Conservation (phyloP, 805 yeast genomes). For the Debaryomyces castellii region DNA sequence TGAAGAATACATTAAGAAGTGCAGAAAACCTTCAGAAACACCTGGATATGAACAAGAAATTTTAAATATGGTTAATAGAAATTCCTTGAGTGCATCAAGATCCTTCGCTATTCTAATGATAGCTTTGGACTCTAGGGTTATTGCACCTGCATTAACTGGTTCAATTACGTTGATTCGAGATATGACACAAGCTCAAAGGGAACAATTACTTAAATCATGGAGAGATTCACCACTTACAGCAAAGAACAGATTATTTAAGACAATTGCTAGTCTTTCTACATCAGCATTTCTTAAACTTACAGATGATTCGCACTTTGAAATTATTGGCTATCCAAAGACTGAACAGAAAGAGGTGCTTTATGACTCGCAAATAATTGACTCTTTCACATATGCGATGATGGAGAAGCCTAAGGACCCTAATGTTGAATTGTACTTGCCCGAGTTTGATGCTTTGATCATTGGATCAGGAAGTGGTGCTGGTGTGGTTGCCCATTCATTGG, state of each 20-base stretch:
- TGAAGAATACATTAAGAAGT: conserved; percentile 26
- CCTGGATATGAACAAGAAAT: conserved; percentile 24
- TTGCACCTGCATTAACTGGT: conserved; percentile 33
- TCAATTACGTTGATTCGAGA: conserved; percentile 33
- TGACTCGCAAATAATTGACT: conserved; percentile 24
- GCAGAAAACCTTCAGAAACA: conserved; percentile 26
- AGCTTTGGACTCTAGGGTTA: conserved; percentile 28
- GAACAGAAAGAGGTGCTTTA: conserved; percentile 29
- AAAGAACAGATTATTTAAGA: conserved; percentile 34
- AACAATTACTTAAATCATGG: conserved; percentile 36
- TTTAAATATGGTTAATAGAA: conserved; percentile 10
- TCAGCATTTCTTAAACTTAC: conserved; percentile 26
- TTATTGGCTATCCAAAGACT: conserved; percentile 37
- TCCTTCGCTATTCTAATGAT: conserved; percentile 23
- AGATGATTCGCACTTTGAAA: conserved; percentile 31
- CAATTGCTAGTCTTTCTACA: conserved; percentile 24
- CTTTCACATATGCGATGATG: conserved; percentile 28
- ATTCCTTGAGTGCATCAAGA: conserved; percentile 16
- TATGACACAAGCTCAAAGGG: conserved; percentile 34
- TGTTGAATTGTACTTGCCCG: conserved; percentile 32
- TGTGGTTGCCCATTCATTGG: conserved; percentile 48
- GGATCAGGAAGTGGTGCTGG: conserved; percentile 59
- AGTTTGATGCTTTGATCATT: conserved; percentile 45
- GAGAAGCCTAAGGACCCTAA: conserved; percentile 27
- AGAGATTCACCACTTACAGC: conserved; percentile 36